Conservation (phyloP, 345 rosid species). For the Erodium maritimum region DNA sequence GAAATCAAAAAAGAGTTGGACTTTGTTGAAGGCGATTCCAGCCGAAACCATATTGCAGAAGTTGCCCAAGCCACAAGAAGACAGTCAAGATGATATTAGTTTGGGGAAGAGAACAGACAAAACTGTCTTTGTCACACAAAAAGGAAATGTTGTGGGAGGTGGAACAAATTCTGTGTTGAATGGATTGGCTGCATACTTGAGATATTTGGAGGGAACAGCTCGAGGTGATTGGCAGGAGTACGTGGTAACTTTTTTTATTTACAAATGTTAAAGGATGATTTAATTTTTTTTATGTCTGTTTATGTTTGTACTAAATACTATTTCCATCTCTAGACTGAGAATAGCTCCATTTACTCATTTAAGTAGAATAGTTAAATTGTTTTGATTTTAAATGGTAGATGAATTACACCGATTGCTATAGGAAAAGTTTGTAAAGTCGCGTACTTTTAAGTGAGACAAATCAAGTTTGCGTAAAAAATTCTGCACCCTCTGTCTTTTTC, state of each 20-base stretch:
- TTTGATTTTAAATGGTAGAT: neutral
- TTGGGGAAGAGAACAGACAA: constrained; percentile 26
- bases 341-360: neutral
- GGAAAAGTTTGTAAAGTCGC: neutral
- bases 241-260: constrained; percentile 16
- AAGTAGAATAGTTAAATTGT: neutral
- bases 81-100: constrained; percentile 9
- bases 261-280: constrained; percentile 4
- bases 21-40: constrained; percentile 32
- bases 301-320: neutral
- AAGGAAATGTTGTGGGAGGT: constrained; percentile 53
- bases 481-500: no score
- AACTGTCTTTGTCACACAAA: constrained; percentile 50
- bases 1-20: constrained; percentile 36
- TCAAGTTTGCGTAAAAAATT: neutral
- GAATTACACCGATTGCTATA: neutral
- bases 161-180: constrained; percentile 48
- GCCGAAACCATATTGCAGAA: constrained; percentile 36
- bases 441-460: neutral
- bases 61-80: constrained; percentile 18
- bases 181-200: constrained; percentile 69
- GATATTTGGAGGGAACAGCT: constrained; percentile 79
- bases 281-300: neutral
- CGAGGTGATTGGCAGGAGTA: constrained; percentile 92
- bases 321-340: neutral